phyloP scores from a whole-genome alignment of 2,329 filamentous ascomycete species.

The Cyanodermella asteris region DNA sequence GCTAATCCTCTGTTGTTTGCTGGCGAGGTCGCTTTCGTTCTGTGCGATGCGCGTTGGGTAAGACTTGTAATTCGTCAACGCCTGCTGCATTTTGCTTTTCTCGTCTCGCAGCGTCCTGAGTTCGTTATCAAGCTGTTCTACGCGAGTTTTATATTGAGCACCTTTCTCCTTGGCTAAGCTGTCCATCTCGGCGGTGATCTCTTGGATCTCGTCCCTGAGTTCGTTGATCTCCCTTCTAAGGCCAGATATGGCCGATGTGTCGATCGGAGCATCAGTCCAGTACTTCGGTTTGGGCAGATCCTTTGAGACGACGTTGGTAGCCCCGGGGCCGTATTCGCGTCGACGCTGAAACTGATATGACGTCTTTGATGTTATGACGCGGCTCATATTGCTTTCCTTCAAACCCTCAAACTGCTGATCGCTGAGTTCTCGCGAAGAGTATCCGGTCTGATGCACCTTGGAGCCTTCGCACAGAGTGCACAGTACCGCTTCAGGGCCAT shows the following conservation, averaged over 20 bases:
- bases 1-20: too few species aligned
- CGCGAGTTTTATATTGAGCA: too few species aligned
- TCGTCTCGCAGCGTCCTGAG: too few species aligned
- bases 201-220: slow-evolving; percentile 14
- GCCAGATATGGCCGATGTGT: too few species aligned
- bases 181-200: slow-evolving; percentile 21
- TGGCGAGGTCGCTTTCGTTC: too few species aligned
- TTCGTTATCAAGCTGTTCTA: too few species aligned
- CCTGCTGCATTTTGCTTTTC: slow-evolving; percentile 8
- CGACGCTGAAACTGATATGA: slow-evolving; percentile 46
- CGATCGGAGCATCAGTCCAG: slow-evolving; percentile 62
- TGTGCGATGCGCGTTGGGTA: too few species aligned
- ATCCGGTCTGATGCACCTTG: slow-evolving; percentile 44
- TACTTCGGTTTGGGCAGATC: slow-evolving; percentile 37
- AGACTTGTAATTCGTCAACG: slow-evolving; percentile 8
- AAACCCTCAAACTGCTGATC: slow-evolving; percentile 49
- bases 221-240: slow-evolving; percentile 14
- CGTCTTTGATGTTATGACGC: slow-evolving; percentile 48
- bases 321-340: slow-evolving; percentile 56
- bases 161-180: slow-evolving; percentile 5
- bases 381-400: slow-evolving; percentile 33
- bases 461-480: slow-evolving; percentile 68
- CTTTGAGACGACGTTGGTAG: slow-evolving; percentile 46
- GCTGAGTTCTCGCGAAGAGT: slow-evolving; percentile 39
- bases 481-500: slow-evolving; percentile 62